Percentiles rank a stretch among this genome's conserved stretches.
Evolutionary conservation across 2,329 filamentous ascomycete species (phyloP).

Genomic region (Dactylellina sp.): DNA sequence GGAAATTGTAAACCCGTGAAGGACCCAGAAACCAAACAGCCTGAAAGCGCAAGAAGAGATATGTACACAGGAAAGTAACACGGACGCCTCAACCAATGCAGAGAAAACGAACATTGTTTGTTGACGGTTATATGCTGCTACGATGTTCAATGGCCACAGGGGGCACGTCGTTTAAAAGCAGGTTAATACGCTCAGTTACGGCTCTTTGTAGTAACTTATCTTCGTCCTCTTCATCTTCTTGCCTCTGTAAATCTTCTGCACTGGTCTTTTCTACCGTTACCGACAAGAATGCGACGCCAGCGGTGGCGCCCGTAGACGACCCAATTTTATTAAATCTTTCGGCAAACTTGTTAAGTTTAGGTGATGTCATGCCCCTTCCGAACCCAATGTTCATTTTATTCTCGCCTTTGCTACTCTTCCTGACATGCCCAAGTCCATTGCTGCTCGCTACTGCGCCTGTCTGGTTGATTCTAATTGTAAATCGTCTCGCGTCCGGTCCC

Average conservation of each 20-base stretch:
- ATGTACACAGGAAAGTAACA: no score
- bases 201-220: constrained; percentile 22
- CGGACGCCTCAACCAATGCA: no score
- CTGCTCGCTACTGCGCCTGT: constrained; percentile 31
- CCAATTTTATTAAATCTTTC: constrained; percentile 22
- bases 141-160: not conserved
- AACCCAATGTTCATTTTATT: constrained; percentile 26
- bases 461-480: constrained; percentile 41
- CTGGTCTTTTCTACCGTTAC: constrained; percentile 48
- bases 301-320: not conserved
- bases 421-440: not conserved
- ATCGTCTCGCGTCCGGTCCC: constrained; percentile 39
- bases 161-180: not conserved
- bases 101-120: no score
- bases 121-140: no score
- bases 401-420: constrained; percentile 11
- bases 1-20: no score
- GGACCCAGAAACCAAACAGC: no score
- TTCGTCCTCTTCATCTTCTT: constrained; percentile 40
- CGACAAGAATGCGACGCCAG: constrained; percentile 34
- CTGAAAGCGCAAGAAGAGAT: no score
- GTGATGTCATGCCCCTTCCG: constrained; percentile 2
- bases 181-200: constrained; percentile 6
- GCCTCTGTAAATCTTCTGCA: constrained; percentile 29
- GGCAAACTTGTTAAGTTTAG: constrained; percentile 15